Conservation (phyloP, 2,329 filamentous ascomycete genomes). For the Ophioceras dolichostomum region DNA sequence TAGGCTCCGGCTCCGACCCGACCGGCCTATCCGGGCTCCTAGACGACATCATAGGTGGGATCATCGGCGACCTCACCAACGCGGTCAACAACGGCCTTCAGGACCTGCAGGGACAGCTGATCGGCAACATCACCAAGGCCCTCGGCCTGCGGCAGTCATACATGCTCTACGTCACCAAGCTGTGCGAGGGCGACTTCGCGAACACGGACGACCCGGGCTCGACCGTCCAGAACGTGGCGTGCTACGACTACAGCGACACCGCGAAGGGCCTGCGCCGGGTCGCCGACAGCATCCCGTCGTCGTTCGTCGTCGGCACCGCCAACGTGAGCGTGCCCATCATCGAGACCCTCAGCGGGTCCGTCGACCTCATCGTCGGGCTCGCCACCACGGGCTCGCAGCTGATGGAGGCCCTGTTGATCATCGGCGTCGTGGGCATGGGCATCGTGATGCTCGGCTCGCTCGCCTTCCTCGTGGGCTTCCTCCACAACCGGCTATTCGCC, state of each 20-base stretch:
- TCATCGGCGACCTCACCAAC: slow-evolving; percentile 5
- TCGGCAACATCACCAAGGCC: slow-evolving; percentile 9
- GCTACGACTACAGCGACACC: slow-evolving; percentile 1
- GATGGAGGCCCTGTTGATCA: slow-evolving; percentile 9
- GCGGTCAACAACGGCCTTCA: slow-evolving; percentile 7
- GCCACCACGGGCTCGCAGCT: slow-evolving; percentile 7
- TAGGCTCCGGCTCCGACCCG: not conserved
- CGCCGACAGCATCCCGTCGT: slow-evolving; percentile 10
- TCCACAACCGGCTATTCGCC: slow-evolving; percentile 6
- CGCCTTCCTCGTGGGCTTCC: slow-evolving; percentile 7
- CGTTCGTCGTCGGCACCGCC: slow-evolving; percentile 9
- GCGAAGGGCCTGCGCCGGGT: slow-evolving; percentile 10
- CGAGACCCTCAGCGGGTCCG: slow-evolving; percentile 5
- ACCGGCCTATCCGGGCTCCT: slow-evolving; percentile 7
- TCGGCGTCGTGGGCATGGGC: slow-evolving; percentile 7
- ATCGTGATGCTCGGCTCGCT: slow-evolving; percentile 8
- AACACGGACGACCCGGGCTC: slow-evolving; percentile 5
- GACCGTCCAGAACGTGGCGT: slow-evolving; percentile 5
- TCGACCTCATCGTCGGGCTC: slow-evolving; percentile 7
- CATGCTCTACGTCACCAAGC: slow-evolving; percentile 9
- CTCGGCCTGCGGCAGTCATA: slow-evolving; percentile 12
- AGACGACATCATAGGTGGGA: slow-evolving; percentile 7
- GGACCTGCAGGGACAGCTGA: slow-evolving; percentile 11
- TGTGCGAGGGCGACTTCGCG: slow-evolving; percentile 10
- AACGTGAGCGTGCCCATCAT: slow-evolving; percentile 12